Conservation (phyloP, 2,329 filamentous ascomycete genomes). For the Diplocarpon mali region DNA sequence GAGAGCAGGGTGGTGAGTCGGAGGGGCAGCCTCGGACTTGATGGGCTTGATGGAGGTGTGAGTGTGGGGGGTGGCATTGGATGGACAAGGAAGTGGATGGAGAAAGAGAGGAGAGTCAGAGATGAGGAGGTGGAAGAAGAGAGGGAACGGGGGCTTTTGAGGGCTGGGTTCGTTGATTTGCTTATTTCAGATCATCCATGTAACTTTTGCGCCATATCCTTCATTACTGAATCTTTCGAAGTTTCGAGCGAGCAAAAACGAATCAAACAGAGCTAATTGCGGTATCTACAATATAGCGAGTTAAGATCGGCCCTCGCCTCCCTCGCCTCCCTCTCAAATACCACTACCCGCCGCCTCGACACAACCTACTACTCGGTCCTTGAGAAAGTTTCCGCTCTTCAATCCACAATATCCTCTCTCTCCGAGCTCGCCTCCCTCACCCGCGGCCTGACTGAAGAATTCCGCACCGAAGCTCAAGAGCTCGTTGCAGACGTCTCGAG, state of each 20-base stretch:
- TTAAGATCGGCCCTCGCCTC: constrained; percentile 40
- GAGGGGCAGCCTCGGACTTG: constrained; percentile 29
- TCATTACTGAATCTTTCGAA: too few species aligned
- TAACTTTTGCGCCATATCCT: too few species aligned
- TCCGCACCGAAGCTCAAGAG: constrained; percentile 47
- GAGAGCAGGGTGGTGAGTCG: constrained; percentile 35
- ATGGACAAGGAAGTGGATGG: constrained; percentile 17
- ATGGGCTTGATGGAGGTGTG: constrained; percentile 2
- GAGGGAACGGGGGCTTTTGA: constrained; percentile 30
- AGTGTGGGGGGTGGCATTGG: constrained; percentile 20
- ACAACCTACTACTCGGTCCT: constrained; percentile 64
- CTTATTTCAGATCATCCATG: too few species aligned
- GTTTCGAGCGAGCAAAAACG: too few species aligned
- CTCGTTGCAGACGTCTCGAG: constrained; percentile 46
- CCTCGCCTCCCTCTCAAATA: constrained; percentile 48
- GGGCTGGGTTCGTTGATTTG: constrained; percentile 29
- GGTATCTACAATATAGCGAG: constrained; percentile 30
- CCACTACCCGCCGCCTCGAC: constrained; percentile 56
- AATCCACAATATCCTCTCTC: constrained; percentile 51
- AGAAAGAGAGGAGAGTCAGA: constrained; percentile 21
- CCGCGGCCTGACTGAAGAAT: constrained; percentile 44
- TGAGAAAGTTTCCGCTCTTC: constrained; percentile 54
- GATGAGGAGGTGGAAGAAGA: constrained; percentile 34
- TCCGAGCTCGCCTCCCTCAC: constrained; percentile 56
- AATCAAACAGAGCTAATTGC: neutral